Percentiles rank a stretch among this genome's conserved stretches.
Evolutionary conservation across 805 yeast genomes (phyloP).

Genomic region (Candida stauntonica): DNA sequence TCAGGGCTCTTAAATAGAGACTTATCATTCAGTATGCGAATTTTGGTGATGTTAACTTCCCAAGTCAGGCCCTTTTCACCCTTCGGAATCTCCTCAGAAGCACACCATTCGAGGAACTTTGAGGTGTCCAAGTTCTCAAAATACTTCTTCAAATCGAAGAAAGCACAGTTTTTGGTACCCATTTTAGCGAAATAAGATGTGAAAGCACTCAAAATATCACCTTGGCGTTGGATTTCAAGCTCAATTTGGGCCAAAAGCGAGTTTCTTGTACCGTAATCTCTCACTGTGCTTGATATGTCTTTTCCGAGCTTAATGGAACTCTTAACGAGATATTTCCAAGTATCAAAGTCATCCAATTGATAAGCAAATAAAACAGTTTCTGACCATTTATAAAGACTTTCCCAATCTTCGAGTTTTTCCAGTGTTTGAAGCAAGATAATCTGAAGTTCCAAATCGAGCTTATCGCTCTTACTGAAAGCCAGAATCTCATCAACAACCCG

Average conservation of each 20-base stretch:
- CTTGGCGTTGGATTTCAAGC: conserved; percentile 27
- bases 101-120: conserved; percentile 21
- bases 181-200: conserved; percentile 37
- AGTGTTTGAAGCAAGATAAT: conserved; percentile 49
- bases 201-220: conserved; percentile 26
- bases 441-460: conserved; percentile 58
- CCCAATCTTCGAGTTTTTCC: conserved; percentile 38
- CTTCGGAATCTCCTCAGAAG: conserved; percentile 19
- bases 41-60: conserved; percentile 45
- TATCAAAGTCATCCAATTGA: conserved; percentile 68
- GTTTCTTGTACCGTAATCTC: conserved; percentile 45
- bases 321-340: conserved; percentile 57
- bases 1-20: conserved; percentile 19
- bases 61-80: conserved; percentile 23
- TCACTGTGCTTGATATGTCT: conserved; percentile 33
- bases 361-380: conserved; percentile 39
- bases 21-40: conserved; percentile 34
- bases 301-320: conserved; percentile 37
- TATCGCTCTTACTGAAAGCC: conserved; percentile 30
- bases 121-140: conserved; percentile 10
- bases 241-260: conserved; percentile 51
- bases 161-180: conserved; percentile 61
- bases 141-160: conserved; percentile 49
- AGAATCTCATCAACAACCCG: conserved; percentile 31
- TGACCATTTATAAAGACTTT: conserved; percentile 37